Percentiles rank a stretch among this genome's conserved stretches.
Evolutionary conservation across 345 rosid species (phyloP).

Genomic region (Turritis glabra): DNA sequence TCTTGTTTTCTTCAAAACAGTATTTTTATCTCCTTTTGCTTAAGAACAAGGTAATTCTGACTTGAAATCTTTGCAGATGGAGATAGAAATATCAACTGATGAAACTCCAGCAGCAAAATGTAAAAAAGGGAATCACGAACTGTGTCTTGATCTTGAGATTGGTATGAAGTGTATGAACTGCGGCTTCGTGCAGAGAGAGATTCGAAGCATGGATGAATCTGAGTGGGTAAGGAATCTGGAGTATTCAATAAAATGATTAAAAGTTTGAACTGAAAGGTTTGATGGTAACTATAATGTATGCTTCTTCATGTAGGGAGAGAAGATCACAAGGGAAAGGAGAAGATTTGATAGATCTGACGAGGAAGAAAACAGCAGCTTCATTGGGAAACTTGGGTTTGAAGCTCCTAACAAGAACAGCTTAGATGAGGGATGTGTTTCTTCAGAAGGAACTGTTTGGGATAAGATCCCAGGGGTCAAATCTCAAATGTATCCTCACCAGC

Average conservation of each 20-base stretch:
- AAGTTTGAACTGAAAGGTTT: not conserved
- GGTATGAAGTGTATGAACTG: constrained; percentile 53
- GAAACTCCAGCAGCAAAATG: constrained; percentile 29
- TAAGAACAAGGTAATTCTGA: constrained; percentile 5
- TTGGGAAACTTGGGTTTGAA: constrained; percentile 18
- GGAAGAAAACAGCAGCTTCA: constrained; percentile 29
- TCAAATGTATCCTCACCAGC: constrained; percentile 66
- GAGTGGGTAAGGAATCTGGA: constrained; percentile 30
- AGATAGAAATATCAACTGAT: constrained; percentile 6
- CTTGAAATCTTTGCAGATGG: constrained; percentile 26
- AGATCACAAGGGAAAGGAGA: constrained; percentile 24
- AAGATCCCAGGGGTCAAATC: constrained; percentile 55
- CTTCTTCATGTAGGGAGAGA: constrained; percentile 29
- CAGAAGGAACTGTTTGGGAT: constrained; percentile 67
- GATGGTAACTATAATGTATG: constrained; percentile 13
- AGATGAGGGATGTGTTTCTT: constrained; percentile 8
- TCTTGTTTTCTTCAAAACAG: constrained; percentile 9
- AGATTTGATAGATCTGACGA: constrained; percentile 17
- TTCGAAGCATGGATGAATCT: constrained; percentile 26
- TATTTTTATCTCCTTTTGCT: not conserved
- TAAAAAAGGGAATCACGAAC: constrained; percentile 41
- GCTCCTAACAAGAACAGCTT: constrained; percentile 7
- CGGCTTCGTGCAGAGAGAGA: constrained; percentile 41
- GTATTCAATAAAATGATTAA: not conserved
- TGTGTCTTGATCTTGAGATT: constrained; percentile 48